phyloP scores from a whole-genome alignment of 805 yeast species.

The Ogataea ganodermae region DNA sequence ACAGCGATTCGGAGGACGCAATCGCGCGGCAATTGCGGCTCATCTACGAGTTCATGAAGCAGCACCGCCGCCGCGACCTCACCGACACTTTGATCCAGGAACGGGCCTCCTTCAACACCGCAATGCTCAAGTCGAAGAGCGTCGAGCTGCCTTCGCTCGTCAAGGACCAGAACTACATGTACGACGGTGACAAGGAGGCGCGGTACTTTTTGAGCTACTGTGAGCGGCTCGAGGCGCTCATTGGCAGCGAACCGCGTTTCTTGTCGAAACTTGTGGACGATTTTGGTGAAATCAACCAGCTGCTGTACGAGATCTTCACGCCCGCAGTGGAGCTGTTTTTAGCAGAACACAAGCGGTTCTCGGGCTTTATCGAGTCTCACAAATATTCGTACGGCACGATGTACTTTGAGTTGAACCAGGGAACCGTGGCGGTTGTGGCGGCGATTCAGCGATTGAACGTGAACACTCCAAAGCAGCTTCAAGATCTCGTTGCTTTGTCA shows the following conservation, averaged over 20 bases:
- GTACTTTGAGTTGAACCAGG: slow-evolving; percentile 51
- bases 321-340: slow-evolving; percentile 42
- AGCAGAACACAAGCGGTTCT: slow-evolving; percentile 40
- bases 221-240: slow-evolving; percentile 9
- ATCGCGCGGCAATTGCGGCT: slow-evolving; percentile 39
- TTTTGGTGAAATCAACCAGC: slow-evolving; percentile 38
- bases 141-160: slow-evolving; percentile 35
- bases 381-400: slow-evolving; percentile 51
- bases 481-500: slow-evolving; percentile 7
- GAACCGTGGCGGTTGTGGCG: slow-evolving; percentile 17
- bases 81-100: slow-evolving; percentile 43
- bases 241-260: slow-evolving; percentile 24
- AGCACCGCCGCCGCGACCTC: slow-evolving; percentile 29
- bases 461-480: slow-evolving; percentile 18
- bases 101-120: slow-evolving; percentile 43
- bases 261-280: slow-evolving; percentile 37
- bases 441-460: slow-evolving; percentile 21
- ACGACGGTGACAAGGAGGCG: slow-evolving; percentile 28
- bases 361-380: slow-evolving; percentile 42
- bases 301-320: slow-evolving; percentile 64
- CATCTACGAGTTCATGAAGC: slow-evolving; percentile 49
- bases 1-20: slow-evolving; percentile 38
- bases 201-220: slow-evolving; percentile 24
- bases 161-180: slow-evolving; percentile 34
- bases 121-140: slow-evolving; percentile 47